These are phyloP conservation scores for Odonthalia washingtoniensis DNA, from an alignment of 31 red algal genomes.

Conservation along the genomic window DNA sequence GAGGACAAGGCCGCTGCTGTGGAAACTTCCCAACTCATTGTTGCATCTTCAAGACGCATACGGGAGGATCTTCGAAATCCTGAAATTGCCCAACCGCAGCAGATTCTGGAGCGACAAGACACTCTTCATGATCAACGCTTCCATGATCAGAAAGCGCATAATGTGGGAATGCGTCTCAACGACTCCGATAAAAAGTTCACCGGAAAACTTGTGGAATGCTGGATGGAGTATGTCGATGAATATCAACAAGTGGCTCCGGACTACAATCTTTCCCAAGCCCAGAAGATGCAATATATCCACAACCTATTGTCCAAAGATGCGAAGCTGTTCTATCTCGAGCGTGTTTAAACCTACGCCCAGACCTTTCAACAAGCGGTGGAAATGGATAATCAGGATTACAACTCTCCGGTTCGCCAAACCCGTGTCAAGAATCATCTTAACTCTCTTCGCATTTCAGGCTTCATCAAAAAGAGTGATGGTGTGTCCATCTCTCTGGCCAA, in stretches of 20 bases:
- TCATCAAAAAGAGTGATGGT: not conserved
- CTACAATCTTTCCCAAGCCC: not conserved
- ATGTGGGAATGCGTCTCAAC: not conserved
- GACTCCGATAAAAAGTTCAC: not conserved
- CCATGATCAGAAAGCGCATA: not conserved
- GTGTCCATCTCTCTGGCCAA: not conserved
- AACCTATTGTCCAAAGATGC: not conserved
- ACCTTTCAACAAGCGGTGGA: not conserved
- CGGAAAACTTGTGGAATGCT: not conserved
- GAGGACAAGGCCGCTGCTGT: not conserved
- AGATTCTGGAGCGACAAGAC: not conserved
- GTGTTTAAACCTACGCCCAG: not conserved
- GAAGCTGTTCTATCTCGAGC: not conserved
- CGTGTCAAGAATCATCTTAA: not conserved
- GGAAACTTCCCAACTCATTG: not conserved
- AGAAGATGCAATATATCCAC: constrained; percentile 11
- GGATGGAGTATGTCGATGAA: not conserved
- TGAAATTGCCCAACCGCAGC: not conserved
- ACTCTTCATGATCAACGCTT: not conserved
- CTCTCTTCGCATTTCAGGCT: not conserved
- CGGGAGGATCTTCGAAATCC: not conserved
- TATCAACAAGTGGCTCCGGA: not conserved
- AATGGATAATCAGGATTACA: not conserved
- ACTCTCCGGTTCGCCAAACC: not conserved
- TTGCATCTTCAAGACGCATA: not conserved